These are phyloP conservation scores for Leccinum griseonigrum DNA, from an alignment of 1,284 basidiomycete species.

Conservation along the genomic window DNA sequence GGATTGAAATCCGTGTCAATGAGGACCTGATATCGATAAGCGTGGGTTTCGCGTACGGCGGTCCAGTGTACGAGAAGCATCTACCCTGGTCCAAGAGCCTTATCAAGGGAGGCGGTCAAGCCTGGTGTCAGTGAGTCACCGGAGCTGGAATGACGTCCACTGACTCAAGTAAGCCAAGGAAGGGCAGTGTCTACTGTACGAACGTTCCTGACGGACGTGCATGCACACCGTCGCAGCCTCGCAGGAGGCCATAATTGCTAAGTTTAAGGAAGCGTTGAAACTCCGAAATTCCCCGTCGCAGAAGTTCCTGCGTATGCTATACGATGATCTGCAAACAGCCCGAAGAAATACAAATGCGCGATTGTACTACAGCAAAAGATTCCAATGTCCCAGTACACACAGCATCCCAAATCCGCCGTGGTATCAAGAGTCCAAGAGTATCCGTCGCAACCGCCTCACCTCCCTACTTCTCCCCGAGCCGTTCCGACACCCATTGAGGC, in stretches of 20 bases:
- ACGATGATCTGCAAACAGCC: slow-evolving; percentile 14
- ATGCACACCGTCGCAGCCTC: neutral
- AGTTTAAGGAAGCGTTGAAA: slow-evolving; percentile 13
- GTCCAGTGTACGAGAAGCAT: neutral
- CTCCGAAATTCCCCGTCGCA: slow-evolving; percentile 14
- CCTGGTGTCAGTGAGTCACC: slow-evolving; percentile 18
- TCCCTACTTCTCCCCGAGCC: slow-evolving; percentile 28
- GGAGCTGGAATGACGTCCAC: slow-evolving; percentile 13
- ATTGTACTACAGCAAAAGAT: slow-evolving; percentile 7
- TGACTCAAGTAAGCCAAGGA: slow-evolving; percentile 1
- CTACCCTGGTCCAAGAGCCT: slow-evolving; percentile 1
- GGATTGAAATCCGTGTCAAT: neutral
- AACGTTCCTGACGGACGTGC: slow-evolving; percentile 9
- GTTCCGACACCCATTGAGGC: slow-evolving; percentile 30
- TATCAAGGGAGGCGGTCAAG: slow-evolving; percentile 9
- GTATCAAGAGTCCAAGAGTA: slow-evolving; percentile 17
- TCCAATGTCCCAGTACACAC: slow-evolving; percentile 22
- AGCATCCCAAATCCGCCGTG: slow-evolving; percentile 15
- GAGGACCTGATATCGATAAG: slow-evolving; percentile 2
- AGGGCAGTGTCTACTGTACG: slow-evolving; percentile 3
- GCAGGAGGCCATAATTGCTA: slow-evolving; percentile 20
- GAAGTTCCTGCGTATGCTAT: slow-evolving; percentile 9
- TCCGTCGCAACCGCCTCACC: slow-evolving; percentile 6
- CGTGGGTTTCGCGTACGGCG: slow-evolving; percentile 13
- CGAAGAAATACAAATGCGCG: slow-evolving; percentile 26